These are phyloP conservation scores for Lonicera japonica DNA, from an alignment of 129 eudicot genomes.

Conservation along the genomic window DNA sequence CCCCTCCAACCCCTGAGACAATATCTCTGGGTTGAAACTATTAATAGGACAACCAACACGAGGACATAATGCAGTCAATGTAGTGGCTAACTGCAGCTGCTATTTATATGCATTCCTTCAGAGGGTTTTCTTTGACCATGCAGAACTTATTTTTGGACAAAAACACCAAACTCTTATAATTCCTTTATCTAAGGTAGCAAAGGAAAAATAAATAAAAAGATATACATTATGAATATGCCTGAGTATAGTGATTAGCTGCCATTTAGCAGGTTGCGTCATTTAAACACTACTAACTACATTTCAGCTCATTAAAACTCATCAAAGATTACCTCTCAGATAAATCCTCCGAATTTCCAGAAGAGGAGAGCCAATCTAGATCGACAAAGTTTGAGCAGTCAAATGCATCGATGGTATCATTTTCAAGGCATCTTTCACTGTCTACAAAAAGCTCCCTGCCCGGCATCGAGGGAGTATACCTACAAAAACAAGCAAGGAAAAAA, in stretches of 20 bases:
- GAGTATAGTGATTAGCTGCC: neutral
- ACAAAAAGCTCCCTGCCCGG: slow-evolving; percentile 40
- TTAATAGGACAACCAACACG: too few relatives aligned
- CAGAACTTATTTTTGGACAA: too few relatives aligned
- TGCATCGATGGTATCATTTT: slow-evolving; percentile 39
- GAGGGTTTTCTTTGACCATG: too few relatives aligned
- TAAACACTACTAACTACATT: neutral
- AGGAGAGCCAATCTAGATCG: slow-evolving; percentile 83
- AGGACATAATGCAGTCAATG: too few relatives aligned
- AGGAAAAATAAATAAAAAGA: too few relatives aligned
- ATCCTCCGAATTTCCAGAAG: slow-evolving; percentile 62
- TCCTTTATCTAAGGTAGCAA: too few relatives aligned
- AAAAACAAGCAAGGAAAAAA: slow-evolving; percentile 3
- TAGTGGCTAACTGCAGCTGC: too few relatives aligned
- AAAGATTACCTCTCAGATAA: slow-evolving; percentile 47
- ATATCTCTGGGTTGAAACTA: too few relatives aligned
- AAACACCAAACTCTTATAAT: too few relatives aligned
- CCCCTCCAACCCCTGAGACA: too few relatives aligned
- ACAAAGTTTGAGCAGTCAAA: slow-evolving; percentile 75
- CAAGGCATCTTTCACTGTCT: slow-evolving; percentile 44
- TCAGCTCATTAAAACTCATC: neutral
- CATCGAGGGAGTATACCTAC: slow-evolving; percentile 35
- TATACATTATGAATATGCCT: too few relatives aligned
- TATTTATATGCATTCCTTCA: too few relatives aligned
- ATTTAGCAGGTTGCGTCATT: neutral